Conservation (phyloP, 2,329 filamentous ascomycete species). For the Graphilbum sp. region DNA sequence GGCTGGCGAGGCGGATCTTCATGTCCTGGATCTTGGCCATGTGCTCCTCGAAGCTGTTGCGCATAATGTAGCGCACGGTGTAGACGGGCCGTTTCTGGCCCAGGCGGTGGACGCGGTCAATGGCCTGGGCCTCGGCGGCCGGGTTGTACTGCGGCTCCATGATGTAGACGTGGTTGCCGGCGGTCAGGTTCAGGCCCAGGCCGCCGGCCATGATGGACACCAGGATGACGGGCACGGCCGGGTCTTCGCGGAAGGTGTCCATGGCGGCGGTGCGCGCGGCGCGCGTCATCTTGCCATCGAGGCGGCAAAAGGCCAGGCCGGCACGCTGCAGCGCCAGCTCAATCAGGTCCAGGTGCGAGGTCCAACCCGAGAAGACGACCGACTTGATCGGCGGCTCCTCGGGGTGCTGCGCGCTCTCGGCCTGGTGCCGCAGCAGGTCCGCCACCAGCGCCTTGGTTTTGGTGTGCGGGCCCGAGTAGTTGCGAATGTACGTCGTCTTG, state of each 20-base stretch:
- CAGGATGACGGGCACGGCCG: slow-evolving; percentile 59
- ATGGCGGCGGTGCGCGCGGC: slow-evolving; percentile 58
- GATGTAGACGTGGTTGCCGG: slow-evolving; percentile 75
- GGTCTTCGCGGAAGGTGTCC: slow-evolving; percentile 59
- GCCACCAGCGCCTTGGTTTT: slow-evolving; percentile 73
- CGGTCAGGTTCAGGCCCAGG: slow-evolving; percentile 77
- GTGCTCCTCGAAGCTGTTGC: slow-evolving; percentile 80
- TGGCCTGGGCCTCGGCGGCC: slow-evolving; percentile 81
- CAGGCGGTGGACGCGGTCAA: slow-evolving; percentile 82
- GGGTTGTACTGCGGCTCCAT: slow-evolving; percentile 99
- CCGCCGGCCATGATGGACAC: slow-evolving; percentile 89
- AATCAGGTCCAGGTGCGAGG: slow-evolving; percentile 83
- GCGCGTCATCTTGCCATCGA: slow-evolving; percentile 81
- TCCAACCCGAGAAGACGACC: slow-evolving; percentile 95
- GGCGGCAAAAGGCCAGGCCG: slow-evolving; percentile 55
- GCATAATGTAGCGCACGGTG: slow-evolving; percentile 85
- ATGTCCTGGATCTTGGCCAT: slow-evolving; percentile 80
- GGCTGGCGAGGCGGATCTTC: slow-evolving; percentile 78
- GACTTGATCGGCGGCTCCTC: slow-evolving; percentile 70
- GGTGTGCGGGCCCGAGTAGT: slow-evolving; percentile 74
- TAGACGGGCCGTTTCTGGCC: slow-evolving; percentile 79
- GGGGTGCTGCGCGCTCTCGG: slow-evolving; percentile 42
- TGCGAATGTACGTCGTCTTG: slow-evolving; percentile 40
- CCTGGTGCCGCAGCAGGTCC: slow-evolving; percentile 50
- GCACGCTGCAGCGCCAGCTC: slow-evolving; percentile 58